These are phyloP conservation scores for Phyllosticta ampelicida DNA, from an alignment of 2,329 filamentous ascomycete species.

Conservation along the genomic window DNA sequence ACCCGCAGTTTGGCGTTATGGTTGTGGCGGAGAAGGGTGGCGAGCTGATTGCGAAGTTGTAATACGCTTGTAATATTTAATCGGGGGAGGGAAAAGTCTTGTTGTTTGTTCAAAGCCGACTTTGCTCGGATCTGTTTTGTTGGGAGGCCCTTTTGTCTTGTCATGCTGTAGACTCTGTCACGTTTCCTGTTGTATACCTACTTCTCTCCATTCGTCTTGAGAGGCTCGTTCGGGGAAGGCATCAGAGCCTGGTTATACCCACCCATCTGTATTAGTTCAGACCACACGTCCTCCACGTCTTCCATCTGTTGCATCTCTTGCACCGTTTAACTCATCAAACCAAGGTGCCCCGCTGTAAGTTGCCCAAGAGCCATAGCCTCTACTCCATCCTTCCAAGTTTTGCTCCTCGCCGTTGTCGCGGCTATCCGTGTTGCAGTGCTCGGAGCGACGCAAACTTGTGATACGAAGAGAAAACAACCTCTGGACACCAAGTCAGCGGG, in stretches of 20 bases:
- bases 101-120: not conserved
- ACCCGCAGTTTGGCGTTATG: conserved; percentile 47
- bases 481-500: not conserved
- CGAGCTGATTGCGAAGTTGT: conserved; percentile 36
- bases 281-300: not conserved
- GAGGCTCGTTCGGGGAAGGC: not conserved
- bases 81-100: not conserved
- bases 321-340: not conserved
- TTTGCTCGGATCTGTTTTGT: not conserved
- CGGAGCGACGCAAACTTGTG: not conserved
- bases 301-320: not conserved
- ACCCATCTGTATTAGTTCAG: not conserved
- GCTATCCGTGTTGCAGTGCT: not conserved
- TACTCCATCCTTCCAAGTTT: not conserved
- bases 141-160: not conserved
- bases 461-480: not conserved
- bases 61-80: not conserved
- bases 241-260: not conserved
- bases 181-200: not conserved
- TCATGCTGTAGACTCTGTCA: too few species aligned
- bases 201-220: not conserved
- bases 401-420: not conserved
- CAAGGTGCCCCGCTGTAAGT: not conserved
- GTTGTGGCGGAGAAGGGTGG: conserved; percentile 42
- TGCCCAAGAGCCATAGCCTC: not conserved